Conservation (phyloP, 768 basidiomycete genomes). For the Lentinula aciculospora region DNA sequence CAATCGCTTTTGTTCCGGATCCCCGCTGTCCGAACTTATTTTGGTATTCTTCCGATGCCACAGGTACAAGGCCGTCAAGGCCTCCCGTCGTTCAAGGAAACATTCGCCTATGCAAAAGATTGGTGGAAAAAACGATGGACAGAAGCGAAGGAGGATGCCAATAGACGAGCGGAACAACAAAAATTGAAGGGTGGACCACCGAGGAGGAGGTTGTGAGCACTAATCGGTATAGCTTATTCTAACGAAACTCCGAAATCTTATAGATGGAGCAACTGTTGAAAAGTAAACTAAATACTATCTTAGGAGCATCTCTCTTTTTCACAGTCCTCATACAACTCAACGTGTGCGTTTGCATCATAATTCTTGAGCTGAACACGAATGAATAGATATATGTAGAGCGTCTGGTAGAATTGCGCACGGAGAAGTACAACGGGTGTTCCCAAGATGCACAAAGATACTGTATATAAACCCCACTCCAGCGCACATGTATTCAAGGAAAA, state of each 20-base stretch:
- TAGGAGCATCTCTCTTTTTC: neutral
- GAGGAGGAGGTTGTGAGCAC: neutral
- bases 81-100: conserved; percentile 1
- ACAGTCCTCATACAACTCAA: no score
- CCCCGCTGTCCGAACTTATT: conserved; percentile 18
- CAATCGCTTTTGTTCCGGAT: conserved; percentile 31
- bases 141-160: neutral
- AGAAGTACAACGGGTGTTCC: no score
- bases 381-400: no score
- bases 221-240: neutral
- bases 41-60: conserved; percentile 8
- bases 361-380: no score
- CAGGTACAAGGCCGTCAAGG: conserved; percentile 1
- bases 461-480: neutral
- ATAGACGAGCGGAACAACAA: neutral
- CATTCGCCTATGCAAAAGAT: neutral
- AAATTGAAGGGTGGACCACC: neutral
- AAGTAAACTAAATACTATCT: neutral
- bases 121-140: neutral
- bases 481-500: neutral
- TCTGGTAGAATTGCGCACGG: no score
- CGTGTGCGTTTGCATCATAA: no score
- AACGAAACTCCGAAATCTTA: no score
- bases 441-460: neutral
- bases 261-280: neutral